phyloP scores from a whole-genome alignment of 306 rosid genomes.

The Prinsepia uniflora region DNA sequence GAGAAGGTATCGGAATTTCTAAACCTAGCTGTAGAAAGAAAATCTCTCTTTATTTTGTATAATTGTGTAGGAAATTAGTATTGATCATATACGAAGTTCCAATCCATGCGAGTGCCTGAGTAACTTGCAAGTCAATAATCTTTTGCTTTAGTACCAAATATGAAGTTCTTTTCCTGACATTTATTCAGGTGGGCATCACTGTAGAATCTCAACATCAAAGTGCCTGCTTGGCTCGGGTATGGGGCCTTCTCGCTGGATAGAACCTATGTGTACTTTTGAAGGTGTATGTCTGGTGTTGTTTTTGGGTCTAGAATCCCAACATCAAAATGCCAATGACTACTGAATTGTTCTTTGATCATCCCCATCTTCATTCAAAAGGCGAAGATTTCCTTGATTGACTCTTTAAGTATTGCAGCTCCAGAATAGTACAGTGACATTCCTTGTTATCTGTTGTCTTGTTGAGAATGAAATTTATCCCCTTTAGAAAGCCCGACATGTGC shows the following conservation, averaged over 20 bases:
- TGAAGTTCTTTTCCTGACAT: background rate
- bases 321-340: background rate
- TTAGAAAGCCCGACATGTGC: background rate
- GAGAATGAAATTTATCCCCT: slow-evolving; percentile 5
- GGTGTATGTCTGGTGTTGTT: background rate
- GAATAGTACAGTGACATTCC: background rate
- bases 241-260: background rate
- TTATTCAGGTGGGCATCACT: slow-evolving; percentile 11
- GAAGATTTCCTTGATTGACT: background rate
- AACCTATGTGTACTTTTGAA: background rate
- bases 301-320: too few relatives aligned
- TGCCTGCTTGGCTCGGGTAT: background rate
- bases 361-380: background rate
- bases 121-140: background rate
- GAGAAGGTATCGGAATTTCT: slow-evolving; percentile 24
- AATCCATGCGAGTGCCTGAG: background rate
- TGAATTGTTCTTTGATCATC: background rate
- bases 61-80: background rate
- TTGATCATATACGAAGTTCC: background rate
- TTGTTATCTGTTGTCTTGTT: slow-evolving; percentile 3
- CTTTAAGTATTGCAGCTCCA: background rate
- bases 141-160: background rate
- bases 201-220: slow-evolving; percentile 1
- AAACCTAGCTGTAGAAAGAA: background rate
- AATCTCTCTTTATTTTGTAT: background rate